A percentile compares a stretch with the other conserved stretches of the same genome.
phyloP scores from a whole-genome alignment of 2,329 filamentous ascomycete genomes.

The Fusarium acutatum region DNA sequence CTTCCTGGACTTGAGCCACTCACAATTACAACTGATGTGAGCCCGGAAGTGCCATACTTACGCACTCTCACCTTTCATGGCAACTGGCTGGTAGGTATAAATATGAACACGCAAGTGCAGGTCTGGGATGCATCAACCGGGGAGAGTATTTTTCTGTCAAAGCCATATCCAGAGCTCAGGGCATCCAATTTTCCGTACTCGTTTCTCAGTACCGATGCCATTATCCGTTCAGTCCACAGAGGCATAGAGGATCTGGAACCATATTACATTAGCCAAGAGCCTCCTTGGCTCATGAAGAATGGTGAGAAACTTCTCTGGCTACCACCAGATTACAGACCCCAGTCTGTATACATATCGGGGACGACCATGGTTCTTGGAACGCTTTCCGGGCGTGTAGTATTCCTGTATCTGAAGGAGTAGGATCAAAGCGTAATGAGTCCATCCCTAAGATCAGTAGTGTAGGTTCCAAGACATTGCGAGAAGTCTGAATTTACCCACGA shows the following conservation, averaged over 20 bases:
- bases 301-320: background rate
- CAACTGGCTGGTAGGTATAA: too few relatives aligned
- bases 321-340: background rate
- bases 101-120: too few relatives aligned
- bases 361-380: background rate
- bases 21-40: too few relatives aligned
- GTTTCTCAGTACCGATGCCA: background rate
- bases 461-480: background rate
- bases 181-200: too few relatives aligned
- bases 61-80: too few relatives aligned
- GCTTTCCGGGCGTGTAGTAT: background rate
- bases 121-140: too few relatives aligned
- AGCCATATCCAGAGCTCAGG: too few relatives aligned
- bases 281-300: rapidly evolving
- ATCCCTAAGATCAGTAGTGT: too few relatives aligned
- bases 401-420: background rate
- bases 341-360: background rate
- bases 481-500: background rate
- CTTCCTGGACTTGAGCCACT: too few relatives aligned
- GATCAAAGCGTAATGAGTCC: rapidly evolving
- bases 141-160: too few relatives aligned
- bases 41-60: too few relatives aligned
- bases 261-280: background rate
- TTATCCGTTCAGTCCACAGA: too few relatives aligned
- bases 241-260: background rate